Evolutionary conservation across 345 rosid species (phyloP).

Genomic region (Camelina laxa): DNA sequence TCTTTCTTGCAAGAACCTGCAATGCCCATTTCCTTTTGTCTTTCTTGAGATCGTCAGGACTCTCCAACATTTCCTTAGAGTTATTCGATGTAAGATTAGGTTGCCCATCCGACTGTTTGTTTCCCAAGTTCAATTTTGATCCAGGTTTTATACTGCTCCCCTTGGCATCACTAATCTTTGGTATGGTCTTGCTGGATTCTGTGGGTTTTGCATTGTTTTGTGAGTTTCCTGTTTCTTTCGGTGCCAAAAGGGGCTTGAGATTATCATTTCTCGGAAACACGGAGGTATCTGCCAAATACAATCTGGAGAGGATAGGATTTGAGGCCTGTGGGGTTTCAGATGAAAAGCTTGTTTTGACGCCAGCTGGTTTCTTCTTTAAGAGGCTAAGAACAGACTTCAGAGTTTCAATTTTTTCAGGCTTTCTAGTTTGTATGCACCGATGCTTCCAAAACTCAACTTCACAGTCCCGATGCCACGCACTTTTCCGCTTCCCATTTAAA

Average conservation of each 20-base stretch:
- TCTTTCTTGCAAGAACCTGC: conserved; percentile 94
- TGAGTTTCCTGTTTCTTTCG: conserved; percentile 47
- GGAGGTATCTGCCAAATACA: conserved; percentile 95
- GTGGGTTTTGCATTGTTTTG: conserved; percentile 48
- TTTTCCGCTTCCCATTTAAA: conserved; percentile 82
- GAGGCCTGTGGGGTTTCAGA: conserved; percentile 52
- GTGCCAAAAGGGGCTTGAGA: conserved; percentile 75
- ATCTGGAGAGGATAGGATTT: conserved; percentile 84
- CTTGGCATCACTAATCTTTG: conserved; percentile 52
- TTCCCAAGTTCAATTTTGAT: conserved; percentile 50
- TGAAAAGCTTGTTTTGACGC: conserved; percentile 43
- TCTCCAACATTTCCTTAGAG: conserved; percentile 51
- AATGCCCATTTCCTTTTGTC: conserved; percentile 97
- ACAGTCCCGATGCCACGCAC: conserved; percentile 96
- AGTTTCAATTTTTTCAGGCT: conserved; percentile 93
- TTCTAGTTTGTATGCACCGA: conserved; percentile 73
- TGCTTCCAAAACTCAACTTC: conserved; percentile 99
- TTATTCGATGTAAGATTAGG: conserved; percentile 38
- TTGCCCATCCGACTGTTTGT: conserved; percentile 44
- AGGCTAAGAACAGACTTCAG: conserved; percentile 85
- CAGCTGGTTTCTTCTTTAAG: conserved; percentile 61
- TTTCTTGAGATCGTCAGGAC: conserved; percentile 60
- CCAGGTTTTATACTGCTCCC: conserved; percentile 51
- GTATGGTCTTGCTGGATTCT: conserved; percentile 49
- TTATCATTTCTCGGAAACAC: conserved; percentile 90